These are phyloP conservation scores for Lasiosphaeriaceae sp. DNA, from an alignment of 495 filamentous ascomycete species.

Conservation along the genomic window DNA sequence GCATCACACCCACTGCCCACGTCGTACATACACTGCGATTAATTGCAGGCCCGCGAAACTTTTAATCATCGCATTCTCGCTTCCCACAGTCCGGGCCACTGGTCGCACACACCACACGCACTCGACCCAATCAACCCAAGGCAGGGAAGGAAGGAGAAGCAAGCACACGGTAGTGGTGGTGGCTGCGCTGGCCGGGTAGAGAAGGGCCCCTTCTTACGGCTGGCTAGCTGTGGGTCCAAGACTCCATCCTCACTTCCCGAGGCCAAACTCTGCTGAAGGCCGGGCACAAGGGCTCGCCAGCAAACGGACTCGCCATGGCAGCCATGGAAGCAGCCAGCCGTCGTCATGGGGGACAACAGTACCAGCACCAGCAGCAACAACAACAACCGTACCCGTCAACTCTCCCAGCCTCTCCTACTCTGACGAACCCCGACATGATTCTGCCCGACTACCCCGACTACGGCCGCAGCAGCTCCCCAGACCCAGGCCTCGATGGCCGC, in stretches of 20 bases:
- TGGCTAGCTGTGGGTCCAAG: background rate
- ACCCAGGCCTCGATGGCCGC: slow-evolving; percentile 30
- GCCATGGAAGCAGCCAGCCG: slow-evolving; percentile 32
- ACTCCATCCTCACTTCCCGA: background rate
- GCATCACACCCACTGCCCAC: too few species aligned
- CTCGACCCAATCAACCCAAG: background rate
- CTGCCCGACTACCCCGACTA: slow-evolving; percentile 66
- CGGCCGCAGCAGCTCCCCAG: slow-evolving; percentile 50
- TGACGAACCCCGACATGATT: slow-evolving; percentile 95
- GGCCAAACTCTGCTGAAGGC: background rate
- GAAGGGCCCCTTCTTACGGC: background rate
- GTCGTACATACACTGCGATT: slow-evolving; percentile 7
- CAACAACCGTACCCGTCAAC: slow-evolving; percentile 27
- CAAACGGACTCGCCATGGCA: slow-evolving; percentile 19
- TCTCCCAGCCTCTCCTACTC: slow-evolving; percentile 66
- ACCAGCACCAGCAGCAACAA: slow-evolving; percentile 28
- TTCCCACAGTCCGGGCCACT: slow-evolving; percentile 9
- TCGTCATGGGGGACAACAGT: slow-evolving; percentile 9
- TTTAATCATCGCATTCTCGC: slow-evolving; percentile 11
- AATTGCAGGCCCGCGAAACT: slow-evolving; percentile 14
- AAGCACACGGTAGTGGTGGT: background rate
- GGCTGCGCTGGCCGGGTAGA: slow-evolving; percentile 1
- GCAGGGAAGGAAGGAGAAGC: background rate
- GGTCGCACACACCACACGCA: slow-evolving; percentile 11
- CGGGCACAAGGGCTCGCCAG: background rate